phyloP scores from a whole-genome alignment of 2,329 filamentous ascomycete species.

The Botrytis porri region DNA sequence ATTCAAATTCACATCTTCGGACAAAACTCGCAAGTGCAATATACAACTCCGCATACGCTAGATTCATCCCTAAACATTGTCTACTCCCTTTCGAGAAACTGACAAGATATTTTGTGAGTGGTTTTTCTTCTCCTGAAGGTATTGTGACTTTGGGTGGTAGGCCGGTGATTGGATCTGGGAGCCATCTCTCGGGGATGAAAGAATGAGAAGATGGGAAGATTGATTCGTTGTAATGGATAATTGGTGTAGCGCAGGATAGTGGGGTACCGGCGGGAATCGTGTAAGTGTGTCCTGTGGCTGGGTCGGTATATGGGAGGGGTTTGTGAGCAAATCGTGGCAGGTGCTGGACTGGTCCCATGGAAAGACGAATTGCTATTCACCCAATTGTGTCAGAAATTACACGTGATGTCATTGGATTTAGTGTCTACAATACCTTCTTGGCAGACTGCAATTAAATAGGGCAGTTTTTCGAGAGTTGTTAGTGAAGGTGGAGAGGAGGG shows the following conservation, averaged over 20 bases:
- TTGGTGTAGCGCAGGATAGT: conserved; percentile 41
- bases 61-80: conserved; percentile 42
- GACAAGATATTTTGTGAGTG: conserved; percentile 39
- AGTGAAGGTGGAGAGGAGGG: conserved; percentile 23
- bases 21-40: conserved; percentile 14
- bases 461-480: conserved; percentile 32
- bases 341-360: conserved; percentile 36
- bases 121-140: conserved; percentile 3
- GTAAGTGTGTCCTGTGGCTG: conserved; percentile 21
- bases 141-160: conserved; percentile 7
- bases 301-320: conserved; percentile 23
- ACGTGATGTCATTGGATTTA: neutral
- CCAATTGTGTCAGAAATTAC: neutral
- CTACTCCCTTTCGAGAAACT: conserved; percentile 44
- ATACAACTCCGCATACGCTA: conserved; percentile 22
- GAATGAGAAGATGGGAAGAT: conserved; percentile 41
- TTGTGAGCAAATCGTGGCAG: conserved; percentile 33
- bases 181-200: conserved; percentile 45
- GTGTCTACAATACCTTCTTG: conserved; percentile 33
- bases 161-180: conserved; percentile 32
- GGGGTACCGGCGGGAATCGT: conserved; percentile 38
- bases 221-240: conserved; percentile 43
- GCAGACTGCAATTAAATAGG: conserved; percentile 38
- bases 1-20: conserved; percentile 9
- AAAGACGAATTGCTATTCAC: conserved; percentile 33